Evolutionary conservation across 129 eudicot genomes (phyloP), one percentile per base, ranked within the genome.

Genomic region (Kitagawia praeruptora): DNA sequence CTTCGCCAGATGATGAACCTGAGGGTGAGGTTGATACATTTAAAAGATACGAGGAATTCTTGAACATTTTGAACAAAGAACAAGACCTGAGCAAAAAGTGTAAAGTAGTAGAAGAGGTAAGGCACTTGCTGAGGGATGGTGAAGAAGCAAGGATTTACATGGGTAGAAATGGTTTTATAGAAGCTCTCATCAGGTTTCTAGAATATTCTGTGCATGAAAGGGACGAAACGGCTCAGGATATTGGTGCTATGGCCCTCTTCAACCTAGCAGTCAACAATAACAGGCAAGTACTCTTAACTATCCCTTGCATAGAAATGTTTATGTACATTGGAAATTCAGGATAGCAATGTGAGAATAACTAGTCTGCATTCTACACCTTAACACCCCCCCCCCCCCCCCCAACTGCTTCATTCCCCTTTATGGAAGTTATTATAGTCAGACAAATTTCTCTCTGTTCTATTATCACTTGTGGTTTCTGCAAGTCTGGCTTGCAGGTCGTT

Each of bases 131-230:
- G 28, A 96, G 89, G 78, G 96, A 96, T 79, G 99, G 92, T 66
- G 99, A 96, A 77, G 99, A 96, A 88, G 93, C 96, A 71, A 88
- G 99, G 64, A 90, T 87, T 44, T 90, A 85, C 80, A 89, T 96
- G 99, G 99, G 99, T 78, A 90, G 93, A 23, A 91, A 96, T 83
- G 99, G 99, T 70, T 96, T 96, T 86, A 91, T 92, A 82, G 98
- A 96, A 81, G 93, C 96, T 16, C 81, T 96, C 81, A 80, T 92
- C 34, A 72, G 79, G 74, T 96, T 96, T 88, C 69, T 96, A 81
- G 93, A 89, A 81, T 80, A 63, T 21, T 88, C 92, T 69, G 83
- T 96, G 80, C 74, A 69, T 42, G 88, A 83, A 49, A 78, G 76
- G 81, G 77, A 87, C 67, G 84, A 82, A 78, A 82, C 80, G 85